Conservation (phyloP, 2,329 filamentous ascomycete species). For the Cladosporium sp. region DNA sequence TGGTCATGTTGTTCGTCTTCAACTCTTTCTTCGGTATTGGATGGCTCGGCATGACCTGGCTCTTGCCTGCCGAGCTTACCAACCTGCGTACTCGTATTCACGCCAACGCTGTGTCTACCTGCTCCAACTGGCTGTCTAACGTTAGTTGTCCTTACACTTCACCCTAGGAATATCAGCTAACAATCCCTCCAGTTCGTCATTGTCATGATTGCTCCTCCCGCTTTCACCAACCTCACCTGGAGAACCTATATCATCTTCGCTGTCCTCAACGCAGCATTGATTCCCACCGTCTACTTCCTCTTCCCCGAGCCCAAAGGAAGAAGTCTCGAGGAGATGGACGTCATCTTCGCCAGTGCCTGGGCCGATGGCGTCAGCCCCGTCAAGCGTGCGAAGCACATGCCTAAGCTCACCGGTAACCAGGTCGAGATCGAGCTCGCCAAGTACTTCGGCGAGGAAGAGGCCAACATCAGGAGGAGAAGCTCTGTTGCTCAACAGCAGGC, state of each 20-base stretch:
- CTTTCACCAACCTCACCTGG: slow-evolving; percentile 14
- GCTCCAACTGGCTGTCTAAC: slow-evolving; percentile 9
- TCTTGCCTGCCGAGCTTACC: slow-evolving; percentile 27
- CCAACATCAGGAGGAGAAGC: slow-evolving; percentile 10
- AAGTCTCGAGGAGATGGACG: slow-evolving; percentile 16
- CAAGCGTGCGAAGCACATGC: slow-evolving; percentile 5
- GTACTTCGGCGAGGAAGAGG: slow-evolving; percentile 11
- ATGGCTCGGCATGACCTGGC: slow-evolving; percentile 22
- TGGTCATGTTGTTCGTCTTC: slow-evolving; percentile 29
- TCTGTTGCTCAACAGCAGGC: slow-evolving; percentile 2
- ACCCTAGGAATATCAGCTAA: not conserved
- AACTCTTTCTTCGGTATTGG: slow-evolving; percentile 27
- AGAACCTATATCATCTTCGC: slow-evolving; percentile 14
- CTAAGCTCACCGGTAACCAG: slow-evolving; percentile 1
- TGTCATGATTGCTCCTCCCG: slow-evolving; percentile 15
- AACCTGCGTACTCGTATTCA: slow-evolving; percentile 31
- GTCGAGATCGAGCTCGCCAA: slow-evolving; percentile 9
- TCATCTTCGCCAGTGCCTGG: slow-evolving; percentile 15
- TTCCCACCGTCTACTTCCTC: slow-evolving; percentile 15
- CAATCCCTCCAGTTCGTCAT: slow-evolving; percentile 8
- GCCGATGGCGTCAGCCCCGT: slow-evolving; percentile 9
- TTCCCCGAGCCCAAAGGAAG: slow-evolving; percentile 15
- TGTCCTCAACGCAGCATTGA: slow-evolving; percentile 42
- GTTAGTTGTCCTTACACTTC: not conserved
- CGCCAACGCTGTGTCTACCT: slow-evolving; percentile 13